phyloP scores from a whole-genome alignment of 2,329 filamentous ascomycete species.

The Diaporthe ampelina region DNA sequence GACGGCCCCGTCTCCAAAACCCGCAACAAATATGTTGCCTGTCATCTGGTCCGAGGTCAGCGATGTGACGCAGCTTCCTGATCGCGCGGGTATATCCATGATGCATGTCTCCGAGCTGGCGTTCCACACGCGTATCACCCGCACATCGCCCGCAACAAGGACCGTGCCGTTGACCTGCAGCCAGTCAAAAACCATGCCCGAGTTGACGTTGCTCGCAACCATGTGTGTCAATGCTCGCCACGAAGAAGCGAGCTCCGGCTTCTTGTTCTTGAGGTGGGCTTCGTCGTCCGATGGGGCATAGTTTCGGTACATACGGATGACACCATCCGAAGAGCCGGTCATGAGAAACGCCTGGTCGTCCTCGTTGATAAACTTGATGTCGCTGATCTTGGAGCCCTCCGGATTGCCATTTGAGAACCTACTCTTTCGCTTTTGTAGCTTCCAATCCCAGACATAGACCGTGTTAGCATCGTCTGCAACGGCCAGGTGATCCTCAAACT shows the following conservation, averaged over 20 bases:
- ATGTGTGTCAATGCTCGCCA: conserved; percentile 95
- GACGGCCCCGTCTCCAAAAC: conserved; percentile 95
- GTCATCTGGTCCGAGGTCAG: conserved; percentile 98
- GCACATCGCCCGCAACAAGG: conserved; percentile 95
- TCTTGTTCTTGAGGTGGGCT: conserved; percentile 58
- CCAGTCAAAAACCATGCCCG: conserved; percentile 98
- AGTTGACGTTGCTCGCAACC: conserved; percentile 93
- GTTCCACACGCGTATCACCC: conserved; percentile 96
- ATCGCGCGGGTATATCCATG: conserved; percentile 93
- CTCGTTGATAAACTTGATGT: conserved; percentile 98
- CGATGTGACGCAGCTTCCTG: conserved; percentile 94
- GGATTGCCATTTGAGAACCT: conserved; percentile 97
- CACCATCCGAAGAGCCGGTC: conserved; percentile 95
- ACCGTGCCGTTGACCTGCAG: conserved; percentile 97
- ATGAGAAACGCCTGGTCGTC: conserved; percentile 96
- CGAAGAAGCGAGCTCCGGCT: conserved; percentile 87
- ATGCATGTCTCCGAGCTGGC: conserved; percentile 93
- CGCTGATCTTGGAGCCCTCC: conserved; percentile 89
- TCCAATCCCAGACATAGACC: conserved; percentile 95
- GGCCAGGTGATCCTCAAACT: conserved; percentile 96
- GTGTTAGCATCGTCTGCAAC: conserved; percentile 95
- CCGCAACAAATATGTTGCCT: conserved; percentile 94
- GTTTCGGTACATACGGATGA: conserved; percentile 92
- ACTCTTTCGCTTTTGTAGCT: conserved; percentile 79
- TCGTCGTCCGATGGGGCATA: conserved; percentile 77